Percentiles rank a stretch among this genome's conserved stretches.
Evolutionary conservation across 148 eudicot species (phyloP).

Genomic region (Pharnaceum exiguum): DNA sequence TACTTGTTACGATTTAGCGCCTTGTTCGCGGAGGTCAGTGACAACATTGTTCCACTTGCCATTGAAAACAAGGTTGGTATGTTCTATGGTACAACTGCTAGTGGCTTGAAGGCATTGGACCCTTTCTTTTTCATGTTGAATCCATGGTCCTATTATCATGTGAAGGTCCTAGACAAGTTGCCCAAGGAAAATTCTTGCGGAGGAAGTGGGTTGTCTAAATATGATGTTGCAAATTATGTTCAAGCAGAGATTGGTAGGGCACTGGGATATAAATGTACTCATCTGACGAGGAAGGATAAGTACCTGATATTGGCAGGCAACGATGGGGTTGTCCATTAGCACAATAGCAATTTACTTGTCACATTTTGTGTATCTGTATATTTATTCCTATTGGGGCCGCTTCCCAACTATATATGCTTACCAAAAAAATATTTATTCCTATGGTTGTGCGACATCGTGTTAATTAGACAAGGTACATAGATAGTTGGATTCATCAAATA

Average conservation of each 20-base stretch:
- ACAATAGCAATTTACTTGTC: background rate
- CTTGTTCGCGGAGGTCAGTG: constrained; percentile 22
- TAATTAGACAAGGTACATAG: too few relatives aligned
- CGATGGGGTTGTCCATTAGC: constrained; percentile 16
- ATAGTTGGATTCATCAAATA: too few relatives aligned
- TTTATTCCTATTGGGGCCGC: too few relatives aligned
- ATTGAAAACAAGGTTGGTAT: constrained; percentile 5
- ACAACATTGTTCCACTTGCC: constrained; percentile 12
- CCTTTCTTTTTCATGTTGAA: constrained; percentile 20
- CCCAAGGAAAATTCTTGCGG: constrained; percentile 23
- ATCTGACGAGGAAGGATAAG: constrained; percentile 32
- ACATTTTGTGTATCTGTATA: too few relatives aligned
- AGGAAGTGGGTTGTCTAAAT: constrained; percentile 14
- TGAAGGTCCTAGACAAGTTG: constrained; percentile 24
- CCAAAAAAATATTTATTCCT: too few relatives aligned
- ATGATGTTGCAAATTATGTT: constrained; percentile 35
- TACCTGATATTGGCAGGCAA: constrained; percentile 30
- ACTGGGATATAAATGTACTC: constrained; percentile 28
- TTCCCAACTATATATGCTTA: too few relatives aligned
- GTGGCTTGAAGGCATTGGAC: constrained; percentile 22
- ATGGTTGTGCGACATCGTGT: too few relatives aligned
- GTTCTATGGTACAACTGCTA: constrained; percentile 28
- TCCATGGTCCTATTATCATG: constrained; percentile 13
- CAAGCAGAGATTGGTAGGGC: constrained; percentile 26
- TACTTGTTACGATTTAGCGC: constrained; percentile 29